Evolutionary conservation across 2,329 filamentous ascomycete species (phyloP).

Genomic region (Scorias spongiosa): DNA sequence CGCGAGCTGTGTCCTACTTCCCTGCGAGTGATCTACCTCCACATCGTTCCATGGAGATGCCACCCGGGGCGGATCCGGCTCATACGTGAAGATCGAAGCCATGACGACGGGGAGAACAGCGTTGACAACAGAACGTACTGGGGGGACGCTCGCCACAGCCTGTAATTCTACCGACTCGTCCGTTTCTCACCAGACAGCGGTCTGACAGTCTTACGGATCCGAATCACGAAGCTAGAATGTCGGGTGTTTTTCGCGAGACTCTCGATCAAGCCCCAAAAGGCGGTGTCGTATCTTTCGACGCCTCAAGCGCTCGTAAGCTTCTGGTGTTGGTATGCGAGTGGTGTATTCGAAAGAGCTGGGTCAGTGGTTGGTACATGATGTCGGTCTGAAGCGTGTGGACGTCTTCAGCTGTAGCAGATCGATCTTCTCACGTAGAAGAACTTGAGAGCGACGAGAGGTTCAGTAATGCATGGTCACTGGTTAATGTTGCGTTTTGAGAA

Average conservation of each 20-base stretch:
- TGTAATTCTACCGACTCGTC: not conserved
- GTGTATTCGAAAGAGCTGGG: slow-evolving; percentile 32
- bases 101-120: slow-evolving; percentile 29
- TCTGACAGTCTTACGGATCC: not conserved
- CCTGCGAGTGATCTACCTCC: not conserved
- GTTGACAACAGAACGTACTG: not conserved
- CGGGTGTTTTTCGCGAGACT: not conserved
- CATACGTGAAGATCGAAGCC: slow-evolving; percentile 94
- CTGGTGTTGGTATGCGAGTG: slow-evolving; percentile 36
- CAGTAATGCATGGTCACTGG: not conserved
- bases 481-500: not conserved
- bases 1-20: not conserved
- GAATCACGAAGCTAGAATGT: not conserved
- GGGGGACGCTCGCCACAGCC: not conserved
- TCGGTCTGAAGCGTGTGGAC: slow-evolving; percentile 3
- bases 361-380: slow-evolving; percentile 38
- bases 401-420: not conserved
- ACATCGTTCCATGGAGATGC: slow-evolving; percentile 63
- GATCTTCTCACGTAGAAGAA: not conserved
- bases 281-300: not conserved
- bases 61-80: slow-evolving; percentile 73
- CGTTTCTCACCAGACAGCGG: not conserved
- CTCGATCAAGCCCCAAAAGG: not conserved
- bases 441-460: not conserved
- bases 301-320: slow-evolving; percentile 23